Base-by-base conservation (phyloP, 164 flowering plant genomes). In the Amborella trichopoda region DNA sequence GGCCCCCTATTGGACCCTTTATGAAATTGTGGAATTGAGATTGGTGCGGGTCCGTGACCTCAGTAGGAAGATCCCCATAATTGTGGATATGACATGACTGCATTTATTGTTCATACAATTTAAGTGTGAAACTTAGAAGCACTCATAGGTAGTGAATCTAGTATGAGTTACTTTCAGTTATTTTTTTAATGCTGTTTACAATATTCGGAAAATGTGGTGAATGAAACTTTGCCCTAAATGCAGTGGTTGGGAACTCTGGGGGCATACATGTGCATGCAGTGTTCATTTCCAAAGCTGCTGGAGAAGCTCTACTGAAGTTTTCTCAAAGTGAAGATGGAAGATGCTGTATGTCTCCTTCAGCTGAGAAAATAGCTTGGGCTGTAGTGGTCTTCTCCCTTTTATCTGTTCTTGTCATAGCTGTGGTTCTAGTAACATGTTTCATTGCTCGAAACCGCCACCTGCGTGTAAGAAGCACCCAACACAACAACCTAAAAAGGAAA, bases 241-340 rank as follows among this genome's bases (percentile, higher is more conserved):
- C 55, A 79, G 82, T 79, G 82, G 60, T 62, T 45, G 73, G 76
- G 40, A 52, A 56, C 46, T 43, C 70, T 6, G 58, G 66, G 34
- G 73, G 70, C 18, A 54, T 74, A 45, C 26, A 27, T 46, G 60
- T 70, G 5, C 73, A 58, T 55, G 80, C 86, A 20, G 77, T 79
- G 20, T 79, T 76, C 61, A 68, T 76, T 17, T 72, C 82, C 1
- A 70, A 70, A 30, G 47, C 34, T 44, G 73, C 76, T 23, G 86
- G 86, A 20, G 70, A 67, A 44, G 44, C 58, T 27, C 56, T 79
- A 39, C 70, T 47, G 64, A 52, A 59, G 50, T 45, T 64, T 62
- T 71, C 75, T 37, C 56, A 28, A 26, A 68, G 67, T 20, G 48
- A 60, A 48, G 63, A 58, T 48, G 68, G 73, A 2, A 72, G 72